Base-by-base conservation (phyloP, 2,329 filamentous ascomycete species). In the Aureobasidium uvarum region DNA sequence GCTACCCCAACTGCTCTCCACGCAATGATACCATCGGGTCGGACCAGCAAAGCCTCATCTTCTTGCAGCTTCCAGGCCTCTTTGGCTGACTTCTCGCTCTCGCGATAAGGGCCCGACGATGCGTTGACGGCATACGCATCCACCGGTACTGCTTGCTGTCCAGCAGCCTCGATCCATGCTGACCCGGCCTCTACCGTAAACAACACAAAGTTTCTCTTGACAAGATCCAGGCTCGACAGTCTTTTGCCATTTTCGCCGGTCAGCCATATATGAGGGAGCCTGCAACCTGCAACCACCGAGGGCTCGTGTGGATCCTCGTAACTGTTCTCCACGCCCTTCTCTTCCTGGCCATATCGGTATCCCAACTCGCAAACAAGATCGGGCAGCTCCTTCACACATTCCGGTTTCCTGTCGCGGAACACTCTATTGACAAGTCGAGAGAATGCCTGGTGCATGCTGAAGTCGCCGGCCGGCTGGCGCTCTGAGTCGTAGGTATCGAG, bases 331-430 rank as follows among this genome's bases (percentile, higher is more conserved):
- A 18, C 10, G 33, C 18, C n/a, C 1, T 31, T 16, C 16, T 39
- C 46, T 31, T 41, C 63, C 5, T 41, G 28, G 5, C 43, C n/a
- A 11, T 65, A 65, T 18, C 63, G 38, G 23, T 60, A 60, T 28
- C 63, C 63, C 6, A 65, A 23, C 36, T 65, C 63, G 36, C 63
- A 65, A 23, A 59, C 33, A n/a, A 65, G 33, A 41, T 65, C 63
- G n/a, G 63, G 38, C 43, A 65, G 36, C 18, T 65, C 63, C 10
- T 65, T 55, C 2, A 46, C 38, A 18, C 62, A n/a, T 36, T 65
- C 51, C 6, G 20, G 10, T 4, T n/a, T 33, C 23, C 11, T 41
- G 7, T 33, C 20, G 28, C n/a, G 54, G 6, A 58, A 58, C 6
- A 58, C 62, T n/a, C 62, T 51, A 13, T 65, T 65, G 23, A 55